Evolutionary conservation across 257 asterid species (phyloP).

Genomic region (Nicotiana undulata): DNA sequence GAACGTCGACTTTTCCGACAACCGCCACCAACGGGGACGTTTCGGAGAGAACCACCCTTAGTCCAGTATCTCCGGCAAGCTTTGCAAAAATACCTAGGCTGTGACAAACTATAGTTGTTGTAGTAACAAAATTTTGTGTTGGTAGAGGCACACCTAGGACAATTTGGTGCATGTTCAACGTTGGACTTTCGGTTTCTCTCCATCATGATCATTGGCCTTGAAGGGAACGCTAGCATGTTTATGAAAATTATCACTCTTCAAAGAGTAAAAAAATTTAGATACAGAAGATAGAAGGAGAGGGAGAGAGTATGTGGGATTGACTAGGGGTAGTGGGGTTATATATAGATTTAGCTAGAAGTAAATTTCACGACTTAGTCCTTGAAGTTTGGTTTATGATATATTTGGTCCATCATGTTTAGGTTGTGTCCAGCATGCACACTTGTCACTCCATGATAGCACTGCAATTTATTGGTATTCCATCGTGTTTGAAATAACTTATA

Average conservation of each 20-base stretch:
- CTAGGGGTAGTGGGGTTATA: constrained; percentile 14
- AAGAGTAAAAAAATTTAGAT: neutral
- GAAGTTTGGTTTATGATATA: neutral
- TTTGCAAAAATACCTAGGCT: constrained; percentile 85
- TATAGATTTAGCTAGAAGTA: constrained; percentile 19
- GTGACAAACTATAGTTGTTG: constrained; percentile 79
- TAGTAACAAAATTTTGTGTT: constrained; percentile 86
- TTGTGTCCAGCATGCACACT: neutral
- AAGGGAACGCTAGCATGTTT: constrained; percentile 24
- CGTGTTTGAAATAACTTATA: no score
- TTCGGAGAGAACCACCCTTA: constrained; percentile 72
- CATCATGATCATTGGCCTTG: constrained; percentile 26
- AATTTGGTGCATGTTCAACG: constrained; percentile 53
- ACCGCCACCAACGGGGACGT: constrained; percentile 77
- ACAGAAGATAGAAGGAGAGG: constrained; percentile 6
- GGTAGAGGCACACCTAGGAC: constrained; percentile 81
- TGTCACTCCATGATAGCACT: neutral
- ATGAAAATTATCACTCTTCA: neutral
- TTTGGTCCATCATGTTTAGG: neutral
- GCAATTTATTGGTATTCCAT: no score
- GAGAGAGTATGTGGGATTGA: constrained; percentile 7
- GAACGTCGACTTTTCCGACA: constrained; percentile 66
- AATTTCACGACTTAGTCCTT: neutral
- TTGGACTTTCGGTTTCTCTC: constrained; percentile 44
- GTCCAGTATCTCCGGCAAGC: constrained; percentile 80